Evolutionary conservation across 352 stramenopile species (phyloP).

Genomic region (Pythium apleroticum): DNA sequence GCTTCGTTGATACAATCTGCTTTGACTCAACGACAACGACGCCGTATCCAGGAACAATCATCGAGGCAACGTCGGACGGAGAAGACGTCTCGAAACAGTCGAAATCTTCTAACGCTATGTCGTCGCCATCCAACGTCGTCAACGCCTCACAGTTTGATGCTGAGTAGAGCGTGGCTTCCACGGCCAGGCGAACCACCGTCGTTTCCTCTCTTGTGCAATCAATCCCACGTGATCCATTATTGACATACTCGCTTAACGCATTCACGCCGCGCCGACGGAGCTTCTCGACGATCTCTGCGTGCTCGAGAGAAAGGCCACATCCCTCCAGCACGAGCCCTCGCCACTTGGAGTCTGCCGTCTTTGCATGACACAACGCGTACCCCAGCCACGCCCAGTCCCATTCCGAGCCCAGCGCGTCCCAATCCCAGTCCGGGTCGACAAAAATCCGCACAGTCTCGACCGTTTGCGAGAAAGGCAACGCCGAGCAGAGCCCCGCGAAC

Average conservation of each 20-base stretch:
- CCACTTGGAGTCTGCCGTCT: constrained; percentile 1
- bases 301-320: background rate
- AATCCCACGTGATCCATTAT: background rate
- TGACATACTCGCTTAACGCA: background rate
- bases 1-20: background rate
- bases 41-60: background rate
- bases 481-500: constrained; percentile 5
- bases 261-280: background rate
- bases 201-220: background rate
- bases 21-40: background rate
- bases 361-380: constrained; percentile 12
- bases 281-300: background rate
- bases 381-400: constrained; percentile 11
- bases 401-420: background rate
- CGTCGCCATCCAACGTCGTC: background rate
- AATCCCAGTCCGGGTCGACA: constrained; percentile 7
- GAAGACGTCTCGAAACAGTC: background rate
- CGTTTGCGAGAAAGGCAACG: background rate
- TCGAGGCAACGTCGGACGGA: background rate
- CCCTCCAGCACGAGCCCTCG: constrained; percentile 13
- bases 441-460: background rate
- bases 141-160: background rate
- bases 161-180: background rate
- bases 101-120: background rate
- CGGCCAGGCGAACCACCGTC: too few relatives aligned